Evolutionary conservation across 1,139 yeast genomes (phyloP), one percentile per base, ranked within the genome.

Genomic region (Saccharomyces hybrid): DNA sequence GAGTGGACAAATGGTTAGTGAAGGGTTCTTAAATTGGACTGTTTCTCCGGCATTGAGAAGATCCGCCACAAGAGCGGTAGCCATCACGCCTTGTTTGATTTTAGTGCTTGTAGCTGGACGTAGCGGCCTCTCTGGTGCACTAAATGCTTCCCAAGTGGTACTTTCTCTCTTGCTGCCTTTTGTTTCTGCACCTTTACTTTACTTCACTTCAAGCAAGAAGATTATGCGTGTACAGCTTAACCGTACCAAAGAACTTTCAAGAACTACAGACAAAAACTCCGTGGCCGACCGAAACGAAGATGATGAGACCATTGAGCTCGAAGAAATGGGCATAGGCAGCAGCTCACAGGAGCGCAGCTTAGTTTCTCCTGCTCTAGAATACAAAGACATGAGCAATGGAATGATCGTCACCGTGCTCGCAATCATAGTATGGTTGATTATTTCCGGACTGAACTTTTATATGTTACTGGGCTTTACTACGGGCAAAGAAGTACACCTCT

Each of bases 1-100:
- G 78, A 84, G 91, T 1, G 93, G 93, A 1, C 91, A 86, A 70
- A 83, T 86, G 69, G 86, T 86, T 9, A 82, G 88, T 54, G 95
- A 86, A 68, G 95, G 95, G 0, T 86, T 86, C 63, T 73, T 86
- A 50, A 80, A 85, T 58, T 86, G 93, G 95, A 76, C 81, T 0
- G 63, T 86, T 30, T 75, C 80, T 50, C 91, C 93, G 1, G 80
- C 87, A 72, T 64, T 83, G n/a, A 78, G 93, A 68, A 75, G 95
- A 61, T 72, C 86, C 9, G 68, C 82, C n/a, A 86, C 93, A 0
- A 75, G 95, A 65, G 77, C 83, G 2, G 79, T 86, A 38, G 88
- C 91, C 4, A 84, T 86, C 49, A 73, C 86, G 1, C 95, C 93
- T 0, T 88, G 89, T 59, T 68, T 86, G 49, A 69, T 83, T 23